These are phyloP conservation scores for Elongisporangium anandrum DNA, from an alignment of 352 stramenopile genomes.

Conservation along the genomic window DNA sequence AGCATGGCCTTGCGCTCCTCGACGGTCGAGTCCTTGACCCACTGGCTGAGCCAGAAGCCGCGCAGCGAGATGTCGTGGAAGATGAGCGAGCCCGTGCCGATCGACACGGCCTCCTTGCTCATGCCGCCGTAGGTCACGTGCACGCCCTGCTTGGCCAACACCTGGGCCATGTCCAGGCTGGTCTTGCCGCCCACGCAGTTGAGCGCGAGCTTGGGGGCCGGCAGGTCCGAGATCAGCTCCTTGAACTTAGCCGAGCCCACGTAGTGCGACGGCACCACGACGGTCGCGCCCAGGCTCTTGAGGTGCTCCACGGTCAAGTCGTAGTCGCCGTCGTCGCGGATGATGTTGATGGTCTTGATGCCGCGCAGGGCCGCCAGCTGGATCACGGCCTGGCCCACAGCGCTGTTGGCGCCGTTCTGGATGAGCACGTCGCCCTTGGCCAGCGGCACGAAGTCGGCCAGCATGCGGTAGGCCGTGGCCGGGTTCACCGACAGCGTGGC, in stretches of 20 bases:
- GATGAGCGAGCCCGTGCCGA: constrained; percentile 71
- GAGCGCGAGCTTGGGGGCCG: constrained; percentile 79
- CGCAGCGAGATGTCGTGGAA: constrained; percentile 88
- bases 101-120: constrained; percentile 63
- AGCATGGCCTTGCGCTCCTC: constrained; percentile 69
- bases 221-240: constrained; percentile 75
- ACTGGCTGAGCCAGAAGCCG: constrained; percentile 86
- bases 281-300: constrained; percentile 70
- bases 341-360: constrained; percentile 90
- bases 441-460: constrained; percentile 81
- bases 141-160: constrained; percentile 67
- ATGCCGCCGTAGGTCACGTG: constrained; percentile 82
- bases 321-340: constrained; percentile 81
- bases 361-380: constrained; percentile 83
- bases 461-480: constrained; percentile 79
- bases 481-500: constrained; percentile 82
- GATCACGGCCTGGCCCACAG: constrained; percentile 85
- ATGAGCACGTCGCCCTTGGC: constrained; percentile 83
- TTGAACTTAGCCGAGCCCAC: constrained; percentile 79
- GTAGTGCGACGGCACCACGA: constrained; percentile 73
- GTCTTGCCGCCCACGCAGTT: constrained; percentile 78
- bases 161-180: constrained; percentile 62
- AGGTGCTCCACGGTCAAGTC: constrained; percentile 69
- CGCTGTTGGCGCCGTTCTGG: constrained; percentile 88
- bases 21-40: constrained; percentile 58